Base-by-base conservation (phyloP, 768 basidiomycete genomes). In the Russula vinacea region DNA sequence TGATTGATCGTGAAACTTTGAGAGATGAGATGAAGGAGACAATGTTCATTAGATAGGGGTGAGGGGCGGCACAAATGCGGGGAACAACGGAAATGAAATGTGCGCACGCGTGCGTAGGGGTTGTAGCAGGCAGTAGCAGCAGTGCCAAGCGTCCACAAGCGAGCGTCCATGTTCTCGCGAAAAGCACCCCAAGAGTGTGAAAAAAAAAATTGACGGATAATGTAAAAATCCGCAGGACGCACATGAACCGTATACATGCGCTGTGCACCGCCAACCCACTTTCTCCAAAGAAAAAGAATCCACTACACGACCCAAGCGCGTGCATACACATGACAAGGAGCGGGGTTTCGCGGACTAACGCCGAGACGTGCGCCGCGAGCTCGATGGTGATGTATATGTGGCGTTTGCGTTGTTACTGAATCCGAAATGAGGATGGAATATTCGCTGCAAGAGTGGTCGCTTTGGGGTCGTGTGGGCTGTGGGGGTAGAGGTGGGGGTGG, bases 351-450 rank as follows among this genome's bases (percentile, higher is more conserved):
- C 13, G 33, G 39, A 54, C 42, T 47, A 64, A 24, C 63, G 63
- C 44, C 64, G 59, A n/a, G 39, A 56, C 5, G 39, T 35, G 29
- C 59, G 64, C 33, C 64, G 40, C 39, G 49, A 58, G 37, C 47
- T 49, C 14, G 54, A 52, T 49, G 39, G 37, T 29, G 26, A 24
- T n/a, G 32, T 2, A 47, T 47, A 49, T 33, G 45, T n/a, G 33
- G 50, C 55, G 24, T 9, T 45, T 7, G 47, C n/a, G 37, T 58
- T 57, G 17, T 56, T 42, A 33, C 33, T 56, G 1, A 40, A 35
- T n/a, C 59, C 56, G 37, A 68, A 62, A 1, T 61, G 67, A 24
- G 67, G 67, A 45, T 67, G 67, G 39, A 68, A 56, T 51, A 68
- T 57, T 5, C 67, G 65, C n/a, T 68, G 65, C 26, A 68, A 52